Percentiles rank a stretch among this genome's conserved stretches.
phyloP scores from a whole-genome alignment of 208 protist species.

The Wallacemonas sp. region DNA sequence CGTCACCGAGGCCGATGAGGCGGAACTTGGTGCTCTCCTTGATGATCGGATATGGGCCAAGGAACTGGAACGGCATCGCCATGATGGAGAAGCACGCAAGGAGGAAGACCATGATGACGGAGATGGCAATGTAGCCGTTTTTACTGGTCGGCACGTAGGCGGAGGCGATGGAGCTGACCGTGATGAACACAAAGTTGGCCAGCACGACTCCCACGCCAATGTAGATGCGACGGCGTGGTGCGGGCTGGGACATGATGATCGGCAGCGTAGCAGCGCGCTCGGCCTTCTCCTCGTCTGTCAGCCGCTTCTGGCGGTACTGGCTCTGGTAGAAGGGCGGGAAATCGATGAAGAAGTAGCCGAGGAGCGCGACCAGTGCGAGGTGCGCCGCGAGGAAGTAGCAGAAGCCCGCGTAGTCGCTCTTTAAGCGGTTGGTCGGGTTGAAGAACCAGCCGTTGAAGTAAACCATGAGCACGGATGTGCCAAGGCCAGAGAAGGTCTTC shows the following conservation, averaged over 20 bases:
- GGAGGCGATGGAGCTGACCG: conserved; percentile 50
- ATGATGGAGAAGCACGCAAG: conserved; percentile 54
- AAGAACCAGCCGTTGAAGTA: conserved; percentile 83
- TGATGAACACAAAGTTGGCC: conserved; percentile 47
- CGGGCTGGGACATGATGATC: conserved; percentile 55
- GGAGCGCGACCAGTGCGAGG: conserved; percentile 30
- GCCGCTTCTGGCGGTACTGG: conserved; percentile 36
- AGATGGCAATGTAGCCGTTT: conserved; percentile 37
- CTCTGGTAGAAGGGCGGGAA: conserved; percentile 60
- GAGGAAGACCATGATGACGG: conserved; percentile 45
- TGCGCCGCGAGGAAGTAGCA: conserved; percentile 58
- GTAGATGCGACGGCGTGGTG: conserved; percentile 43
- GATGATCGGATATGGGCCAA: conserved; percentile 55
- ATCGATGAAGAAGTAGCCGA: conserved; percentile 50
- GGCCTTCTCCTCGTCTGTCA: conserved; percentile 38
- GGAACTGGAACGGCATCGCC: conserved; percentile 66
- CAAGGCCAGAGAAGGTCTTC: conserved; percentile 84
- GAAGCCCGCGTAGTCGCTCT: conserved; percentile 58
- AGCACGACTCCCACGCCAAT: conserved; percentile 48
- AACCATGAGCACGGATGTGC: conserved; percentile 68
- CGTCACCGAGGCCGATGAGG: conserved; percentile 35
- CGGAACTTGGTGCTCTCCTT: conserved; percentile 43
- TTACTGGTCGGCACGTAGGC: conserved; percentile 44
- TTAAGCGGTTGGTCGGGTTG: conserved; percentile 13
- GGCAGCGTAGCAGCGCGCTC: conserved; percentile 40